Percentiles rank a stretch among this genome's conserved stretches.
phyloP scores from a whole-genome alignment of 176 grass and related monocot genomes.

The Phoenix dactylifera region DNA sequence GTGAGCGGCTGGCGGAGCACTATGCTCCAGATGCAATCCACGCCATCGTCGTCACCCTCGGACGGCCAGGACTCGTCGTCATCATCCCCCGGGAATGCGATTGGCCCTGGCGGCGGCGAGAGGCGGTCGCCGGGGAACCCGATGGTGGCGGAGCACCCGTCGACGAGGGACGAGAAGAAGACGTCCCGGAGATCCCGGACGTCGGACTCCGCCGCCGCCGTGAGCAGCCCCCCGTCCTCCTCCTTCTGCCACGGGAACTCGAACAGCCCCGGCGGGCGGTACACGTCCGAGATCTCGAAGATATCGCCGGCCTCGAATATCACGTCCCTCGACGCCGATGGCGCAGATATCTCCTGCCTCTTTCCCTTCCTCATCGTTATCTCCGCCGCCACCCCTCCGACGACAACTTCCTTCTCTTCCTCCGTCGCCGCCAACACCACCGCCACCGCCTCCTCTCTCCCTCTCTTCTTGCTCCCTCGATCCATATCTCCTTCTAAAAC shows the following conservation, averaged over 20 bases:
- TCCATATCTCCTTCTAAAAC: not conserved
- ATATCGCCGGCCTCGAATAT: not conserved
- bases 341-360: not conserved
- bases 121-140: not conserved
- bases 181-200: slow-evolving; percentile 4
- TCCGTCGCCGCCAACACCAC: not conserved
- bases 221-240: slow-evolving; percentile 25
- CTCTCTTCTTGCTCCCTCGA: slow-evolving; percentile 23
- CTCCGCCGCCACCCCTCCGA: not conserved
- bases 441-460: slow-evolving; percentile 19
- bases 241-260: slow-evolving; percentile 54
- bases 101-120: not conserved
- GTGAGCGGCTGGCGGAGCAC: slow-evolving; percentile 33
- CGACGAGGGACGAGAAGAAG: slow-evolving; percentile 42
- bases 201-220: not conserved
- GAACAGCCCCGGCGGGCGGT: slow-evolving; percentile 42
- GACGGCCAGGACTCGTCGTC: slow-evolving; percentile 17
- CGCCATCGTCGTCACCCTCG: slow-evolving; percentile 35
- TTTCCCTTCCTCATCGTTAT: not conserved
- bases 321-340: not conserved
- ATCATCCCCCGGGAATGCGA: not conserved
- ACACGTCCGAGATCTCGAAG: not conserved
- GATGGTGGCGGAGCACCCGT: slow-evolving; percentile 2
- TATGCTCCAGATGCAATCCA: slow-evolving; percentile 55
- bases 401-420: not conserved